These are phyloP conservation scores for Lactifluus pinguis DNA, from an alignment of 768 basidiomycete genomes.

Conservation along the genomic window DNA sequence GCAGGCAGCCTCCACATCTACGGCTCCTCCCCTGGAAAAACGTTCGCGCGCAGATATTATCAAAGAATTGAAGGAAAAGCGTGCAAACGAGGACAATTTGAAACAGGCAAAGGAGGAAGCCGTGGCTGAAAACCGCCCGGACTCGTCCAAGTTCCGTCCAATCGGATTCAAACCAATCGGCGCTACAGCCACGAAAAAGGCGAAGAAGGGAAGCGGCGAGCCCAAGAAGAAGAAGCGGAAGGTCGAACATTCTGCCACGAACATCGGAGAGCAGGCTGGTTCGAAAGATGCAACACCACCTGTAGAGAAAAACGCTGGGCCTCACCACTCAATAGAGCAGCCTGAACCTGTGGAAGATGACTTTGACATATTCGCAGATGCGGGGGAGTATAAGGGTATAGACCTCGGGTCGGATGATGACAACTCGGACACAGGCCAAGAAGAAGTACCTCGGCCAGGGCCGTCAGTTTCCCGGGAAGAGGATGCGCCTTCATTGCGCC, in stretches of 20 bases:
- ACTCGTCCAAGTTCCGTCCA: conserved; percentile 35
- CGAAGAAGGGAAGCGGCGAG: conserved; percentile 37
- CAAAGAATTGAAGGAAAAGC: conserved; percentile 59
- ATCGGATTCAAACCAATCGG: conserved; percentile 63
- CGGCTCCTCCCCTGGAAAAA: conserved; percentile 40
- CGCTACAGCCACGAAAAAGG: conserved; percentile 24
- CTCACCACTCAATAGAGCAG: conserved; percentile 26
- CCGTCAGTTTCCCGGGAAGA: background rate
- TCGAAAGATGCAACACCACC: background rate
- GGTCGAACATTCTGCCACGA: conserved; percentile 25
- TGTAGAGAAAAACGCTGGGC: conserved; percentile 6
- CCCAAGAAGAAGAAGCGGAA: conserved; percentile 57
- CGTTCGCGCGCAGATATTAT: conserved; percentile 74
- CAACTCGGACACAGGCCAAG: conserved; percentile 9
- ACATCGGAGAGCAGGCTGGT: conserved; percentile 14
- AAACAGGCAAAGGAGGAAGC: conserved; percentile 20
- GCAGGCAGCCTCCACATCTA: conserved; percentile 31
- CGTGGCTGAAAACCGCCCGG: conserved; percentile 31
- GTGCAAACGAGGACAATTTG: conserved; percentile 22
- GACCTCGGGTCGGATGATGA: conserved; percentile 40
- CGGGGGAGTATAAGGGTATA: conserved; percentile 73
- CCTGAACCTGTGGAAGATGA: conserved; percentile 47
- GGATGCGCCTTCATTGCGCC: background rate
- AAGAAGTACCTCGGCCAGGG: background rate
- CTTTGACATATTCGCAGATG: conserved; percentile 82